Base-by-base conservation (phyloP, 768 basidiomycete species). In the Mycena chlorophos region DNA sequence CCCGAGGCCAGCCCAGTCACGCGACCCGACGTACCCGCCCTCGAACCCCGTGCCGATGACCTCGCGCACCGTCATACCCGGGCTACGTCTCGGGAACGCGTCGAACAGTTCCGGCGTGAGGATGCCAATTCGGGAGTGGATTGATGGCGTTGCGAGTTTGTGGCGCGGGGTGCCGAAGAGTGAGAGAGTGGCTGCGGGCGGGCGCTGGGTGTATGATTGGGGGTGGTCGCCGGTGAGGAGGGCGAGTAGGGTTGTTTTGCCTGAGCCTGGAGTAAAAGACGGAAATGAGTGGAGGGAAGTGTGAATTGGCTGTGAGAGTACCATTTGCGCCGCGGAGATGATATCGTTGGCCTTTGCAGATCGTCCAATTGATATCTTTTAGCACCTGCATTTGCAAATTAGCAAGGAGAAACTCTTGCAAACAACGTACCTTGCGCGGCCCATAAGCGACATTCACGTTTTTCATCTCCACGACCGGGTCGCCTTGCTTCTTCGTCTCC, bases 211-310 rank as follows among this genome's bases (percentile, higher is more conserved):
- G 74, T 89, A 98, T 1, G 96, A 98, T 58, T 94, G 91, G 0
- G 96, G 96, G 69, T 98, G 96, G 67, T 96, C 94, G 23, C 96
- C 96, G 0, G 93, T 93, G 34, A 99, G 73, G 27, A 98, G 70
- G 17, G 95, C 86, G 20, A 98, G 78, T 5, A 98, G 85, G 0
- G 96, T 98, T 0, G 94, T 94, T 74, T 98, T 99, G 16, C 96
- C 96, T 0, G 92, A 94, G 42, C 96, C 91, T 91, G 65, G 3
- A 22, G 19, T 28, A 5, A 20, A 39, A 5, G 27, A 13, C 5
- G 20, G n/a, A 4, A 12, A 16, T 38, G 23, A 39, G 40, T 16
- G 10, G n/a, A 28, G 2, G 43, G 13, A 19, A 5, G 23, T 0
- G 6, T 26, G 30, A 50, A 26, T 25, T 39, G 43, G 46, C 28